Evolutionary conservation across 371 early-diverging fungal species (phyloP).

Genomic region (Mucor indicus): DNA sequence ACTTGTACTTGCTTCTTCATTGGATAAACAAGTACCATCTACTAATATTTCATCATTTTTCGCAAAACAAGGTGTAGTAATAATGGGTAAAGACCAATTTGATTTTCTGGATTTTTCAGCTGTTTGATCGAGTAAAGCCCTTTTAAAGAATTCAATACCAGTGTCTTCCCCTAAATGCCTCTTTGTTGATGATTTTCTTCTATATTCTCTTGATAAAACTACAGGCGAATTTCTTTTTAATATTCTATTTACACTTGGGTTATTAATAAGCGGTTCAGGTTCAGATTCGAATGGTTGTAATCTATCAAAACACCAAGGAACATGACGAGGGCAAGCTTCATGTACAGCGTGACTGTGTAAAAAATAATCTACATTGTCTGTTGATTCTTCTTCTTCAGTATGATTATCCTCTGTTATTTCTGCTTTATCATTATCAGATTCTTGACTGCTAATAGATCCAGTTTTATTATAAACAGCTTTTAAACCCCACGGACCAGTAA

Average conservation of each 20-base stretch:
- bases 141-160: constrained; percentile 31
- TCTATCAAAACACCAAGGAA: constrained; percentile 49
- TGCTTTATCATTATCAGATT: constrained; percentile 1
- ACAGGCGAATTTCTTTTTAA: constrained; percentile 50
- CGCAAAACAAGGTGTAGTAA: constrained; percentile 36
- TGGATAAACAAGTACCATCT: constrained; percentile 25
- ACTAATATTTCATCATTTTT: constrained; percentile 37
- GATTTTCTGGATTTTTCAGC: constrained; percentile 22
- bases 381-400: constrained; percentile 6
- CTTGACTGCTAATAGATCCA: constrained; percentile 20
- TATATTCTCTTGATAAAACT: constrained; percentile 56
- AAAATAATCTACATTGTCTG: constrained; percentile 31
- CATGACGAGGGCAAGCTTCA: constrained; percentile 20
- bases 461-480: constrained; percentile 43
- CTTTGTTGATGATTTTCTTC: constrained; percentile 21
- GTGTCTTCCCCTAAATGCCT: constrained; percentile 19
- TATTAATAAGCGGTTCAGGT: constrained; percentile 51
- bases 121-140: constrained; percentile 33
- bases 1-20: constrained; percentile 14
- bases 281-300: constrained; percentile 58
- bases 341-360: constrained; percentile 23
- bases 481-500: constrained; percentile 47
- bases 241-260: constrained; percentile 49
- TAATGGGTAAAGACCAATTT: constrained; percentile 23
- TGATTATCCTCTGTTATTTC: not conserved